Percentiles rank a stretch among this genome's conserved stretches.
Conservation (phyloP, 1,284 basidiomycete genomes). For the Athelia sp. region DNA sequence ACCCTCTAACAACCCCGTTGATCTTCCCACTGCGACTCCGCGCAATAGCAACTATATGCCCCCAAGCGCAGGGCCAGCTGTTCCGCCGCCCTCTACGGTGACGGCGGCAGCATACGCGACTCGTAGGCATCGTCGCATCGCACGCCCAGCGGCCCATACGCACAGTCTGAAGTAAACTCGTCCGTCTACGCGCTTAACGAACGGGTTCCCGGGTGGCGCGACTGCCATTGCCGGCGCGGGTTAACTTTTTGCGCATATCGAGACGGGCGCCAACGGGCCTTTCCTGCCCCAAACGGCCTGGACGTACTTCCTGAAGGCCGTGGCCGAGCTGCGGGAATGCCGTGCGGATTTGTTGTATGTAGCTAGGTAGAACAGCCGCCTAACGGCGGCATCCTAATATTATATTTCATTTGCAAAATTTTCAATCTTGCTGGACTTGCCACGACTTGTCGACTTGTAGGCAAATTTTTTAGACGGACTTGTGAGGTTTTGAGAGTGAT, state of each 20-base stretch:
- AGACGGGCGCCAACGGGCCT: slow-evolving; percentile 52
- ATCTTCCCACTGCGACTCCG: slow-evolving; percentile 13
- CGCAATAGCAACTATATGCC: slow-evolving; percentile 17
- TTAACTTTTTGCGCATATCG: slow-evolving; percentile 82
- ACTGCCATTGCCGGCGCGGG: slow-evolving; percentile 71
- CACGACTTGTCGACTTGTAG: too few relatives aligned
- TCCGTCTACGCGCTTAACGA: slow-evolving; percentile 63
- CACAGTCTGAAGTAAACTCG: slow-evolving; percentile 38
- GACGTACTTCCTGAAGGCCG: slow-evolving; percentile 70
- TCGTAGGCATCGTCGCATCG: slow-evolving; percentile 55
- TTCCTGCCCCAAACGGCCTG: slow-evolving; percentile 54
- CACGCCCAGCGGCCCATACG: slow-evolving; percentile 30
- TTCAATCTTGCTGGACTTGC: too few relatives aligned
- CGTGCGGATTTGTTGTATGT: too few relatives aligned
- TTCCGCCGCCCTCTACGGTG: slow-evolving; percentile 40
- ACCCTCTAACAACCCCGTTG: slow-evolving; percentile 13
- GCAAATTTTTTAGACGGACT: too few relatives aligned
- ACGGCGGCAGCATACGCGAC: slow-evolving; percentile 38
- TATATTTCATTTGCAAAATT: too few relatives aligned
- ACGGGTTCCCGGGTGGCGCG: slow-evolving; percentile 23
- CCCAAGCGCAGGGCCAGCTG: slow-evolving; percentile 27
- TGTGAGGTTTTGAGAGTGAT: too few relatives aligned
- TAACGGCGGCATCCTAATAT: too few relatives aligned
- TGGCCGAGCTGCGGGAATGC: too few relatives aligned
- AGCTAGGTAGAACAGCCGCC: too few relatives aligned